A percentile compares a stretch with the other conserved stretches of the same genome.
Conservation (phyloP, 2,329 filamentous ascomycete species). For the Sporothrix humicola region DNA sequence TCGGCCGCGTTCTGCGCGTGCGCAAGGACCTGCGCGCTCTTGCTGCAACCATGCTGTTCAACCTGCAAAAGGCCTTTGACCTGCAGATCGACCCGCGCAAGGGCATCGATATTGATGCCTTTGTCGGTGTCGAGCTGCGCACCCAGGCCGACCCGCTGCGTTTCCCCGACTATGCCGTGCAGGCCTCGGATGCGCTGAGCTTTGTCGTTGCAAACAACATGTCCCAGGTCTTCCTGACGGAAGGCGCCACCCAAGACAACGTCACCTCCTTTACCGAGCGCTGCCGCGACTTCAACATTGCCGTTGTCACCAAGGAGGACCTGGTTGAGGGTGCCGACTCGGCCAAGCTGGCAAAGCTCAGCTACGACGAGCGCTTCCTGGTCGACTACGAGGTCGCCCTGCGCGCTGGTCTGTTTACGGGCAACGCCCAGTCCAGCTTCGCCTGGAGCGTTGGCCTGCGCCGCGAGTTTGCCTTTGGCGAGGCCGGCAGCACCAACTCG, state of each 20-base stretch:
- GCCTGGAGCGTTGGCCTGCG: constrained; percentile 55
- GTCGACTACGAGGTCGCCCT: constrained; percentile 59
- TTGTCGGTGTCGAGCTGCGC: constrained; percentile 47
- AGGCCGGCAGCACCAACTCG: constrained; percentile 13
- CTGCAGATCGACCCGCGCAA: constrained; percentile 42
- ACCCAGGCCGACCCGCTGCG: constrained; percentile 44
- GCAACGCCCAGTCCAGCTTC: constrained; percentile 53
- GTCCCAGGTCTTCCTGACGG: constrained; percentile 51
- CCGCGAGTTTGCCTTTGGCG: constrained; percentile 44
- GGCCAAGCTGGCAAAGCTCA: constrained; percentile 46
- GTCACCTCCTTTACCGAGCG: constrained; percentile 47
- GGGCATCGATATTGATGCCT: constrained; percentile 39
- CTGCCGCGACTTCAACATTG: constrained; percentile 47
- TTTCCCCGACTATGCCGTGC: constrained; percentile 43
- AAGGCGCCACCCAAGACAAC: constrained; percentile 48
- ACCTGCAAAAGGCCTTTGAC: constrained; percentile 38
- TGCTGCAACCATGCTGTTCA: constrained; percentile 46
- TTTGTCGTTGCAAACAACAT: constrained; percentile 42
- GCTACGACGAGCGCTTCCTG: constrained; percentile 56
- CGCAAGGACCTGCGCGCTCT: constrained; percentile 46
- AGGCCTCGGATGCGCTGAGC: constrained; percentile 45
- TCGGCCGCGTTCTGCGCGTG: constrained; percentile 50
- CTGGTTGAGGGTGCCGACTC: constrained; percentile 49
- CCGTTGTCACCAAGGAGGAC: constrained; percentile 51
- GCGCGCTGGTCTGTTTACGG: constrained; percentile 51